These are phyloP conservation scores for Ophiocordyceps camponoti-leonardi DNA, from an alignment of 2,329 filamentous ascomycete species.

Conservation along the genomic window DNA sequence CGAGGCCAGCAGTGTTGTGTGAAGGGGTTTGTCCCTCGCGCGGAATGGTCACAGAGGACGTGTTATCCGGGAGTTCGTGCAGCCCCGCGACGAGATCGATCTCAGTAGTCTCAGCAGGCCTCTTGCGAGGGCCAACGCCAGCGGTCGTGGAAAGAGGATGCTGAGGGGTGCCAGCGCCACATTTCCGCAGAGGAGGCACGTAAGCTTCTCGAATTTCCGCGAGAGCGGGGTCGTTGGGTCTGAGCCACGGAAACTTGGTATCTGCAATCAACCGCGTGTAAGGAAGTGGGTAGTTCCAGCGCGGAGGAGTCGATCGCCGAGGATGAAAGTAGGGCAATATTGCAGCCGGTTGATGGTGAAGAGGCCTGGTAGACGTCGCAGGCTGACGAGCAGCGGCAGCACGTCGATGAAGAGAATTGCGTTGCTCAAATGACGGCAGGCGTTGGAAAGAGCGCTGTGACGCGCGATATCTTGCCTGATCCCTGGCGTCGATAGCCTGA, in stretches of 20 bases:
- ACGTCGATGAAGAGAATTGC: not conserved
- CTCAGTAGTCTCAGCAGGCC: constrained; percentile 12
- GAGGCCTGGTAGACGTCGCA: not conserved
- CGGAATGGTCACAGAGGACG: not conserved
- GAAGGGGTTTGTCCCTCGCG: not conserved
- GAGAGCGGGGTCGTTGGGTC: not conserved
- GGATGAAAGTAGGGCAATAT: not conserved
- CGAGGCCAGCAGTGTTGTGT: not conserved
- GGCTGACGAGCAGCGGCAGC: not conserved
- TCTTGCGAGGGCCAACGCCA: constrained; percentile 13
- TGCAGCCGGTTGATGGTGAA: not conserved
- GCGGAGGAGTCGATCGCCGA: not conserved
- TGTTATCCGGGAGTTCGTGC: constrained; percentile 4
- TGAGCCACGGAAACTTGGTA: not conserved
- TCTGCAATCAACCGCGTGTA: not conserved
- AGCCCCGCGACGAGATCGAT: constrained; percentile 12
- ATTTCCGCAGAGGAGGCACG: not conserved
- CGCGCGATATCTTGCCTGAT: not conserved
- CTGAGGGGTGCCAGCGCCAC: not conserved
- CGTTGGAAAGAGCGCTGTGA: not conserved
- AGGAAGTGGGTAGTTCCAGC: not conserved
- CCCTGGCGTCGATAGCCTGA: not conserved
- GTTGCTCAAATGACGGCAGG: not conserved
- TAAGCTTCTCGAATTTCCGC: not conserved
- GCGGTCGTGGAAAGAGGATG: constrained; percentile 6